Evolutionary conservation across 345 rosid genomes (phyloP), one percentile per base, ranked within the genome.

Genomic region (Acer campestre): DNA sequence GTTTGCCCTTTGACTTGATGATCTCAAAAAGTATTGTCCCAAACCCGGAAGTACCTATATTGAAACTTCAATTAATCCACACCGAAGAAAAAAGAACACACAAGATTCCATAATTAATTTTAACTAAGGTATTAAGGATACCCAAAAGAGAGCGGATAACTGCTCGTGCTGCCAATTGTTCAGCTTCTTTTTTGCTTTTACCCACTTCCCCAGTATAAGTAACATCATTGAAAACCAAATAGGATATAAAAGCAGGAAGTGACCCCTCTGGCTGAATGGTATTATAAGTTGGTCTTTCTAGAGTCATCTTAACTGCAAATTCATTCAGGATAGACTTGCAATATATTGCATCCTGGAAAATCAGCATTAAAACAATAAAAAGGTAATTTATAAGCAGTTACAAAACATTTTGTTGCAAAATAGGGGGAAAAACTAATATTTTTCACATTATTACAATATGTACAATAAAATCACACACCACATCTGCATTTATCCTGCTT

Each of bases 291-390:
- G 89, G 90, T 49, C 7, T 23, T 40, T 80, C 76, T 63, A 85
- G 2, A 10, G 73, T 73, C 81, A 66, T 84, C 80, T 84, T 87
- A 56, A 49, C 84, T 0, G 82, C 88, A 85, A 77, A 87, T 68
- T 89, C 92, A 71, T 87, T 59, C 70, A 89, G 73, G 67, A 89
- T 86, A 46, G 84, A 80, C 67, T 86, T 89, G 86, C 90, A 83
- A 67, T 85, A 80, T 7, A 82, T 14, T 0, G 64, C 69, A 75
- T 80, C 84, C 90, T 89, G 81, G 31, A 73, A 7, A 72, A 16
- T 10, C 17, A 18, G 61, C 22, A 22, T 25, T 59, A 44, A 68
- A 64, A 55, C 40, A 61, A 25, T 38, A 11, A 16, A 61, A 17
- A 63, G 16, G 35, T 23, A 3, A 44, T 61, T 38, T 17, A 16